These are phyloP conservation scores for Sphaerosporella brunnea DNA, from an alignment of 495 filamentous ascomycete genomes.

Conservation along the genomic window DNA sequence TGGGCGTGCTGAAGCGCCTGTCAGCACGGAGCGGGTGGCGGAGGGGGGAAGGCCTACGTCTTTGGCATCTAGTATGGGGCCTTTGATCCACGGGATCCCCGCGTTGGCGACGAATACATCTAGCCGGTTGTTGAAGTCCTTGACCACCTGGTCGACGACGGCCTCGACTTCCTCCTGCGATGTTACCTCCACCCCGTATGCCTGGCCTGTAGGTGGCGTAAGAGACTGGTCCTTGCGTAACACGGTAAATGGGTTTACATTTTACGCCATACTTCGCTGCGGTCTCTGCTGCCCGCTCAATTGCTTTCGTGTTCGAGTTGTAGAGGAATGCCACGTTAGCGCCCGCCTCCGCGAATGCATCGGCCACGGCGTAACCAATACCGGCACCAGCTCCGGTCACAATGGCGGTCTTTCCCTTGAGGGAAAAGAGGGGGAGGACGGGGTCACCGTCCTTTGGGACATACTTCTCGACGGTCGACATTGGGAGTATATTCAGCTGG, in stretches of 20 bases:
- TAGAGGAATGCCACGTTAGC: constrained; percentile 83
- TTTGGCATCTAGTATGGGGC: constrained; percentile 46
- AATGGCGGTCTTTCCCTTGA: constrained; percentile 69
- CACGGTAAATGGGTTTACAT: constrained; percentile 35
- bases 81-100: constrained; percentile 56
- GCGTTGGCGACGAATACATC: constrained; percentile 71
- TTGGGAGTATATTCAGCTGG: not conserved
- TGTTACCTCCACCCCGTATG: constrained; percentile 55
- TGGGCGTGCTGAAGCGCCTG: constrained; percentile 30
- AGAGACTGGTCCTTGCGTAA: constrained; percentile 1
- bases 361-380: constrained; percentile 62
- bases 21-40: not conserved
- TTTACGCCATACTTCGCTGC: constrained; percentile 62
- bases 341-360: constrained; percentile 63
- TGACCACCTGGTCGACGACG: constrained; percentile 39
- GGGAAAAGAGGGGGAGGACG: constrained; percentile 62
- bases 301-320: constrained; percentile 54
- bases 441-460: constrained; percentile 39
- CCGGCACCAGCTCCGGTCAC: constrained; percentile 67
- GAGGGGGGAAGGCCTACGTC: constrained; percentile 3
- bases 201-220: constrained; percentile 39
- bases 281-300: constrained; percentile 53
- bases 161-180: constrained; percentile 39
- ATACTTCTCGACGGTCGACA: constrained; percentile 13
- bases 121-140: constrained; percentile 54